Base-by-base conservation (phyloP, 768 basidiomycete genomes). In the Lentinus tigrinus region DNA sequence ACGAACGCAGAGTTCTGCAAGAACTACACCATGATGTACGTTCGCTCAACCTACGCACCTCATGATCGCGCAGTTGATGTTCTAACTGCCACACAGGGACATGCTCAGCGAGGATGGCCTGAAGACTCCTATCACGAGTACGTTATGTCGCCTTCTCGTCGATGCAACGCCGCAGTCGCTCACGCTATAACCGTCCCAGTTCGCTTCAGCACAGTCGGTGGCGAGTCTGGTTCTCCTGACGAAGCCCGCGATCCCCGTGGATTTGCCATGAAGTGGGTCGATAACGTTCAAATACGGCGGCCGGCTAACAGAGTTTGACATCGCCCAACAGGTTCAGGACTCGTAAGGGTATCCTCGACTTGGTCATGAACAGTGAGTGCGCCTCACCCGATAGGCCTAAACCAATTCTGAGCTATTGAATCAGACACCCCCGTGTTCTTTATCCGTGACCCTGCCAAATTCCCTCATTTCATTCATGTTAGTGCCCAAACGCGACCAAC, bases 191-290 rank as follows among this genome's bases (percentile, higher is more conserved):
- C 19, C 23, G 37, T 75, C 74, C 4, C 24, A 69, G 74, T 80
- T 10, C 76, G 84, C 17, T 82, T 85, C 71, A 79, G 77, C 31
- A 86, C 84, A 28, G 84, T 85, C 44, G 74, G 74, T 14, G 81
- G 83, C n/a, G 77, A 79, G 16, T 67, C 75, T 43, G 83, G 83
- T 16, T 75, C 74, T 23, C 74, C 81, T 1, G 83, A 85, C 62
- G 69, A 69, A 48, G 72, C 77, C 28, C 70, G 82, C 34, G 82
- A 85, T 55, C 77, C 82, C 5, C 73, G 83, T 57, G 84, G 84
- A 1, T 81, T 85, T 62, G 81, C 80, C 2, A 70, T 75, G 24
- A 75, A 82, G 71, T 76, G 74, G 39, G 77, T 73, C 24, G 59
- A 19, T 70, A 73, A 44, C 27, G 14, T 31, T 23, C 19, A 13